Percentiles rank a stretch among this genome's conserved stretches.
phyloP scores from a whole-genome alignment of 2,329 filamentous ascomycete genomes.

The Dryadomyces quercivorus region DNA sequence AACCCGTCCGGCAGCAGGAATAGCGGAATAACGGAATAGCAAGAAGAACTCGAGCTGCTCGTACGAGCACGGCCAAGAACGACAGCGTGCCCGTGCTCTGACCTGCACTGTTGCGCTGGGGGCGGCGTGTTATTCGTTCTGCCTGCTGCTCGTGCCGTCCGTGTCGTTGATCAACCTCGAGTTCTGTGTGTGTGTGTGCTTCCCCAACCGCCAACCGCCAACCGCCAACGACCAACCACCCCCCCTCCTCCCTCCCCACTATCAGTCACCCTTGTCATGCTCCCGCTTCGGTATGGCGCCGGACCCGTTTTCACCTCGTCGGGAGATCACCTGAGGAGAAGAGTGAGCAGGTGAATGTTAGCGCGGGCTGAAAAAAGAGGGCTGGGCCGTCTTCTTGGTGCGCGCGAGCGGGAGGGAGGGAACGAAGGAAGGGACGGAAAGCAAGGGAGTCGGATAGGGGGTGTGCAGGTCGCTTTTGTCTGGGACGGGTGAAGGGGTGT shows the following conservation, averaged over 20 bases:
- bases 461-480: not conserved
- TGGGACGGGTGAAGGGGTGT: not conserved
- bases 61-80: too few species aligned
- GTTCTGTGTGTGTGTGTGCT: too few species aligned
- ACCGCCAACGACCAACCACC: too few species aligned
- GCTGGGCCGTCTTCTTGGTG: slow-evolving; percentile 6
- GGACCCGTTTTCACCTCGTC: not conserved
- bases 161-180: too few species aligned
- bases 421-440: slow-evolving; percentile 2
- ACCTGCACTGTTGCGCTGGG: too few species aligned
- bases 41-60: too few species aligned
- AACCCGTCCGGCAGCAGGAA: too few species aligned
- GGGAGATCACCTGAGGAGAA: slow-evolving; percentile 6
- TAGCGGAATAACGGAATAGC: too few species aligned
- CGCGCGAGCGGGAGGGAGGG: slow-evolving; percentile 1
- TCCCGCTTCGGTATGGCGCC: not conserved
- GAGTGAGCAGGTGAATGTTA: slow-evolving; percentile 1
- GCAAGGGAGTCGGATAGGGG: not conserved
- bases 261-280: not conserved
- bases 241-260: not conserved
- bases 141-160: too few species aligned
- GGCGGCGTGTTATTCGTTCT: too few species aligned
- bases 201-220: too few species aligned
- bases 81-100: too few species aligned
- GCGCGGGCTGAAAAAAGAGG: slow-evolving; percentile 3